Evolutionary conservation across 1,139 yeast species (phyloP), one percentile per base, ranked within the genome.

Genomic region (Blastobotrys elegans): DNA sequence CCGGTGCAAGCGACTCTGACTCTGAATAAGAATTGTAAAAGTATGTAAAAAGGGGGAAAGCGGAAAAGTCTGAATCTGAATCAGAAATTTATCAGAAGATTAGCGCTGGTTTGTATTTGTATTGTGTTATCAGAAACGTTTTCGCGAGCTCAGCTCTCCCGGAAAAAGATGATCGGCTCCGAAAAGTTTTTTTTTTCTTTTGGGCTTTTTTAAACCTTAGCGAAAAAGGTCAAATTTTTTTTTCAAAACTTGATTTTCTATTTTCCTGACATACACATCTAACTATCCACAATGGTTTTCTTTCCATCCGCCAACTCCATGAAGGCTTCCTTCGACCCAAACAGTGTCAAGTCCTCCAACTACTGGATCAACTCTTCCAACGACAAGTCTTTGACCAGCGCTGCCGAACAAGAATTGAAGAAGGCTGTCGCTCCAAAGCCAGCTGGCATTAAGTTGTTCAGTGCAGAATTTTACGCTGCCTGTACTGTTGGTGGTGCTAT

Each of bases 401-500:
- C 63, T 44, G 51, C 56, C 52, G 58, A 54, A 53, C 55, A 53
- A 46, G 58, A 49, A 40, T 40, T 49, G 45, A 41, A 53, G 49
- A 43, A 43, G 40, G 46, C 27, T 36, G 49, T 57, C 58, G 48
- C 51, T 37, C 49, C 58, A 60, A 64, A 56, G 59, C 63, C 61
- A 32, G 24, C 40, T 31, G 47, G 47, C 43, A 79, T 82, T 56
- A 69, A 72, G 56, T 71, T 84, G 46, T 84, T 76, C 69, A 73
- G 90, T 3, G 72, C 75, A 21, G 84, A 86, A 64, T 90, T 84
- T 69, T 90, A 78, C 69, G 77, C 79, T 43, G 82, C 95, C 40
- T 90, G 97, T 69, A 83, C 95, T 10, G 52, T 87, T 35, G 97
- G 97, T 47, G 97, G 97, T 58, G 74, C 86, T 46, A 62, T 82